Conservation (phyloP, 495 filamentous ascomycete species). For the Tuber borchii region DNA sequence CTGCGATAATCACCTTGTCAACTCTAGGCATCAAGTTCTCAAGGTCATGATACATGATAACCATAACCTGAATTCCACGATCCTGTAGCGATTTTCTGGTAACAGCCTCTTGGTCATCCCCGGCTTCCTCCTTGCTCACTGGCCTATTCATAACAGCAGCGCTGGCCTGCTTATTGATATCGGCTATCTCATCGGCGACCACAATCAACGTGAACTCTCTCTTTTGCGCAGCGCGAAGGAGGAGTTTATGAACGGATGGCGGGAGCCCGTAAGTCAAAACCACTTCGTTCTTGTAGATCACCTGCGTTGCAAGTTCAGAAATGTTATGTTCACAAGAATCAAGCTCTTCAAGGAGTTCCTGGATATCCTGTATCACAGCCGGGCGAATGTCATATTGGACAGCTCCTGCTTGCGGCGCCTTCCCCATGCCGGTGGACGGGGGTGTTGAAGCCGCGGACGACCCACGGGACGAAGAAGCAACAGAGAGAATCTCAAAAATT, state of each 20-base stretch:
- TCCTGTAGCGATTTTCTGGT: constrained; percentile 35
- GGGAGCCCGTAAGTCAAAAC: constrained; percentile 39
- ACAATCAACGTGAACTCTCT: constrained; percentile 38
- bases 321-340: constrained; percentile 36
- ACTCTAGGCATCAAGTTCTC: constrained; percentile 39
- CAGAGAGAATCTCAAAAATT: constrained; percentile 36
- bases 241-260: constrained; percentile 30
- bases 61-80: constrained; percentile 36
- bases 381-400: constrained; percentile 38
- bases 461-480: constrained; percentile 27
- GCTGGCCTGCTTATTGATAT: constrained; percentile 38
- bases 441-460: constrained; percentile 30
- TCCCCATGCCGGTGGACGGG: constrained; percentile 19
- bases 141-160: constrained; percentile 36
- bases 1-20: constrained; percentile 37
- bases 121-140: constrained; percentile 19
- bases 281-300: constrained; percentile 38
- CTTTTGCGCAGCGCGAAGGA: constrained; percentile 40
- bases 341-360: constrained; percentile 39
- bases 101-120: constrained; percentile 24
- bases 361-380: constrained; percentile 40
- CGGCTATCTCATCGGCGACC: constrained; percentile 34
- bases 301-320: constrained; percentile 31
- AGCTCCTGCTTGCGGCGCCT: constrained; percentile 9
- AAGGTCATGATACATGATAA: constrained; percentile 36